Conservation (phyloP, 192 early-diverging fungal species). For the Backusella tarrabulga region DNA sequence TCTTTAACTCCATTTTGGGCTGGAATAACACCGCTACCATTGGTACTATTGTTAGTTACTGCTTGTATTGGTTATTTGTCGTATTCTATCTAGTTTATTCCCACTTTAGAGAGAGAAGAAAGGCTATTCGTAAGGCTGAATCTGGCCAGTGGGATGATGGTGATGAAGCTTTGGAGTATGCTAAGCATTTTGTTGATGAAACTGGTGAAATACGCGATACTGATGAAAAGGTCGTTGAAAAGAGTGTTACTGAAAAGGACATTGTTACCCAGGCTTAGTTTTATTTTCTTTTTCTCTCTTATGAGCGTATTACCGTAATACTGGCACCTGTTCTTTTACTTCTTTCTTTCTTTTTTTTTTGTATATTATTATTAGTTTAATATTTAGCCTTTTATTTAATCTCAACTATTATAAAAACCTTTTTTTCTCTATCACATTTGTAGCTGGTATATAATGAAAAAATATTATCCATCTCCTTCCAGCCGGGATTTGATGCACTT, state of each 20-base stretch:
- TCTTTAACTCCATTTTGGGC: slow-evolving; percentile 71
- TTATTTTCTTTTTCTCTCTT: background rate
- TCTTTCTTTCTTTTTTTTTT: background rate
- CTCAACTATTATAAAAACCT: background rate
- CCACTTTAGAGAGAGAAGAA: slow-evolving; percentile 36
- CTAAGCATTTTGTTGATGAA: slow-evolving; percentile 14
- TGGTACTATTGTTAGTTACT: slow-evolving; percentile 75
- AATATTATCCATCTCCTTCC: background rate
- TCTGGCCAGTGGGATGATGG: slow-evolving; percentile 15
- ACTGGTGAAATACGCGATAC: slow-evolving; percentile 15
- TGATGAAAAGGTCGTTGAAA: background rate
- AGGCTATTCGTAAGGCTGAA: slow-evolving; percentile 12
- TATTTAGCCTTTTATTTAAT: background rate
- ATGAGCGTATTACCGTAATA: background rate
- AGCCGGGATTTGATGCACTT: background rate
- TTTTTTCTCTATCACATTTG: background rate
- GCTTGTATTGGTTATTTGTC: slow-evolving; percentile 74
- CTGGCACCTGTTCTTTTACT: background rate
- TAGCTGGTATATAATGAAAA: background rate
- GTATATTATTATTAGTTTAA: background rate
- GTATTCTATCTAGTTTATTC: slow-evolving; percentile 45
- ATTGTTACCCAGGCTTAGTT: background rate
- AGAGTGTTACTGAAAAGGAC: background rate
- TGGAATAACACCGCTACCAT: slow-evolving; percentile 77
- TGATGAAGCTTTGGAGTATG: slow-evolving; percentile 25